Base-by-base conservation (phyloP, 306 rosid species). In the Styphnolobium japonicum region DNA sequence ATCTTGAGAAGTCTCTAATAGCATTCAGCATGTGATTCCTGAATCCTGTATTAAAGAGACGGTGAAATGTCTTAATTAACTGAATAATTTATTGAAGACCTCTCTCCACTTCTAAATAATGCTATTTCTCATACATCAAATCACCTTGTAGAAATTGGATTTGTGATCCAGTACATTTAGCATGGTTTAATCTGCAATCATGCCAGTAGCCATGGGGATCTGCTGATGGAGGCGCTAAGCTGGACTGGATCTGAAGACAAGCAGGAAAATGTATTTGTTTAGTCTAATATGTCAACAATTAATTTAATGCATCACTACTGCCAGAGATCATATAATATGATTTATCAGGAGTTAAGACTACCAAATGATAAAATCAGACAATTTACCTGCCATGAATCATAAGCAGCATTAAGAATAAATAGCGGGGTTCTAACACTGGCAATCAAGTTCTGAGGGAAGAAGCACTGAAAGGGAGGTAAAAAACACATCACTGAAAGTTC, bases 361-460 rank as follows among this genome's bases (percentile, higher is more conserved):
- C 34, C 25, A 12, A n/a, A 15, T 71, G 12, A 34, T 51, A 10
- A 70, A 53, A 67, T 74, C 10, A 4, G 46, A 64, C 23, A 11
- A 79, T 71, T 74, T 84, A 95, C 99, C 99, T 95, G 98, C 99
- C 99, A 96, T 19, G 96, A 86, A 83, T 96, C 98, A 76, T 93
- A 96, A 74, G 99, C 99, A 45, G 99, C 86, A 79, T 95, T 95
- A 62, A 95, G 92, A 84, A 95, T 87, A 80, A 95, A 96, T 11
- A 96, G 83, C 0, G 99, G 99, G 49, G 99, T 96, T 82, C 43
- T 80, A 48, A 93, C 81, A 51, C 85, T 81, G 76, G 73, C 79
- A 57, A 96, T 91, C 87, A 89, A 76, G 75, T 96, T 93, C 79
- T 93, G 97, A 27, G 99, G 99, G 83, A 96, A 96, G 89, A 96